Conservation (phyloP, 2,329 filamentous ascomycete genomes). For the Hortaea werneckii region DNA sequence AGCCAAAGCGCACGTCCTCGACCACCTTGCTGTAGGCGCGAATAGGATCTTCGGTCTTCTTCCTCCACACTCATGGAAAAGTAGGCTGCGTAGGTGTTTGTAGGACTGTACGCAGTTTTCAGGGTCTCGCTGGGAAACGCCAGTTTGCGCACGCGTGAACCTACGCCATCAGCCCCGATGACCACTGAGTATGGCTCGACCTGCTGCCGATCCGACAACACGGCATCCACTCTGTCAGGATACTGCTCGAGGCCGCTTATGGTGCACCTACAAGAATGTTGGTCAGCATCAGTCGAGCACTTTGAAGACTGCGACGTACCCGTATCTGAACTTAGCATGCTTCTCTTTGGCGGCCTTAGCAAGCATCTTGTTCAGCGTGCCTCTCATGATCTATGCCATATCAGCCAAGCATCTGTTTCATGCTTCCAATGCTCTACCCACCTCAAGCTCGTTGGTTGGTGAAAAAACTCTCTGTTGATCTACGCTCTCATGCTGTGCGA, state of each 20-base stretch:
- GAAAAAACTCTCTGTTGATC: too few species aligned
- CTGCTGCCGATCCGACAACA: neutral
- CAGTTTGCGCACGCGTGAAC: conserved; percentile 13
- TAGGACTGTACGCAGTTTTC: conserved; percentile 10
- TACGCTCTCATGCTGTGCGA: too few species aligned
- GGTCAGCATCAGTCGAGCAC: too few species aligned
- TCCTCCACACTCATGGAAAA: conserved; percentile 16
- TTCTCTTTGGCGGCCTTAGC: conserved; percentile 20
- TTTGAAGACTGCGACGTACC: too few species aligned
- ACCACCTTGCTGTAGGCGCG: conserved; percentile 10
- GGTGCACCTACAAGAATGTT: too few species aligned
- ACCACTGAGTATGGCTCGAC: conserved; percentile 11
- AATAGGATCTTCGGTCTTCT: conserved; percentile 6
- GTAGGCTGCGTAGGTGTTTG: conserved; percentile 15
- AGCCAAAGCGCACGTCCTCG: conserved; percentile 11
- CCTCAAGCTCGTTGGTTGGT: neutral
- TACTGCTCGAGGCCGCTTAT: neutral
- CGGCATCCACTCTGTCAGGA: neutral
- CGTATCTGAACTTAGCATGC: conserved; percentile 9
- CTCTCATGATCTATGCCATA: conserved; percentile 36
- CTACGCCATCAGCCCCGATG: conserved; percentile 17
- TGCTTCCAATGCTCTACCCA: conserved; percentile 5
- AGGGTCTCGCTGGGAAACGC: conserved; percentile 10
- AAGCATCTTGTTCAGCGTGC: conserved; percentile 39
- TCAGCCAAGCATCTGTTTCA: conserved; percentile 17